Conservation (phyloP, 2,329 filamentous ascomycete species). For the Stachybotrys chartarum region DNA sequence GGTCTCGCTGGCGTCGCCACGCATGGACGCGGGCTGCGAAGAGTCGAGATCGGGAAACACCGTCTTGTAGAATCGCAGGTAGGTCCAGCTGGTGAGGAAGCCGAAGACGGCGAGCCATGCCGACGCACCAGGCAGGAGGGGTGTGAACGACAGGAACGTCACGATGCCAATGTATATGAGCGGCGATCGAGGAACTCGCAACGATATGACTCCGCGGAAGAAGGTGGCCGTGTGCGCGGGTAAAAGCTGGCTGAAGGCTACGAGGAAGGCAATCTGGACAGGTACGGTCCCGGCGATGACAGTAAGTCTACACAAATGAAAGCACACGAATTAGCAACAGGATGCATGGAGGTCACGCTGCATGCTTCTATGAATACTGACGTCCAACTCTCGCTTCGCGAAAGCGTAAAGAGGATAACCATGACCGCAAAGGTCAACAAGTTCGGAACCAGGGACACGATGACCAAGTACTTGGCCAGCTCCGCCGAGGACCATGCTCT, state of each 20-base stretch:
- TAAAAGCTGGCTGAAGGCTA: slow-evolving; percentile 95
- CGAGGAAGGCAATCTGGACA: slow-evolving; percentile 86
- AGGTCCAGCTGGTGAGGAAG: slow-evolving; percentile 86
- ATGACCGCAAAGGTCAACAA: slow-evolving; percentile 65
- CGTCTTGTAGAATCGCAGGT: slow-evolving; percentile 89
- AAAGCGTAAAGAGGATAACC: slow-evolving; percentile 65
- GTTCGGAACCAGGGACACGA: slow-evolving; percentile 76
- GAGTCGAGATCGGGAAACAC: slow-evolving; percentile 63
- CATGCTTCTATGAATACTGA: slow-evolving; percentile 35
- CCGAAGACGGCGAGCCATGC: slow-evolving; percentile 74
- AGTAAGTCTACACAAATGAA: slow-evolving; percentile 48
- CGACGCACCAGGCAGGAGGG: slow-evolving; percentile 60
- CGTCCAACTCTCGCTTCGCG: slow-evolving; percentile 61
- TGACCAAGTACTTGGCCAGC: slow-evolving; percentile 80
- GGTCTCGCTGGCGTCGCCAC: slow-evolving; percentile 90
- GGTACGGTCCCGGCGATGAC: slow-evolving; percentile 84
- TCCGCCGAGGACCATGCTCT: slow-evolving; percentile 90
- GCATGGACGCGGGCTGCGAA: slow-evolving; percentile 55
- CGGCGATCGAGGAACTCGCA: slow-evolving; percentile 69
- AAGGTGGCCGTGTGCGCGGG: slow-evolving; percentile 95
- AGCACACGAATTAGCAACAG: not conserved
- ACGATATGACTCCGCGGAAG: slow-evolving; percentile 79
- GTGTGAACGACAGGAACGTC: slow-evolving; percentile 54
- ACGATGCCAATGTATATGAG: slow-evolving; percentile 70
- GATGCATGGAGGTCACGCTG: not conserved